A percentile compares a stretch with the other conserved stretches of the same genome.
Conservation (phyloP, 2,329 filamentous ascomycete genomes). For the Fusarium citri region DNA sequence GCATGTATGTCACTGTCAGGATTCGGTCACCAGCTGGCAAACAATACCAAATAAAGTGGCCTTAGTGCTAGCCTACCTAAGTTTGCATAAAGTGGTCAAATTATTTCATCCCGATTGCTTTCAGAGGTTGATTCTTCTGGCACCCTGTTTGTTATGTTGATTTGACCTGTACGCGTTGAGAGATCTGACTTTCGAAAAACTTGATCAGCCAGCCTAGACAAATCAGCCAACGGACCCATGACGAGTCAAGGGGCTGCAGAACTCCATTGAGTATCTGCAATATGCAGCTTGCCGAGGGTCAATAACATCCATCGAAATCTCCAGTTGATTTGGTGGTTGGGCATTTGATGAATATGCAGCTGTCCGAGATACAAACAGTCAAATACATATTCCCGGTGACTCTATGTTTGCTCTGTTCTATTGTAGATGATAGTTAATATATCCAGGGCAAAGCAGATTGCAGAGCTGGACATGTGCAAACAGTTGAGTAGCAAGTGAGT, state of each 20-base stretch:
- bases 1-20: neutral
- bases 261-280: neutral
- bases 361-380: neutral
- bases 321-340: neutral
- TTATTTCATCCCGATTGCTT: neutral
- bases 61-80: neutral
- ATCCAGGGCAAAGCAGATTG: fast-evolving
- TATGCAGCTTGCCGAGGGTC: neutral
- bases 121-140: neutral
- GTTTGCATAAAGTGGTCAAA: neutral
- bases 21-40: neutral
- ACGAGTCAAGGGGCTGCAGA: neutral
- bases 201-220: no score
- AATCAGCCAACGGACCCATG: neutral
- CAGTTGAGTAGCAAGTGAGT: neutral
- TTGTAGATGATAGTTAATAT: neutral
- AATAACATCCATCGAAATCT: neutral
- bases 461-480: neutral
- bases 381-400: neutral
- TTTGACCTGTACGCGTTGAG: no score
- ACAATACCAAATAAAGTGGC: neutral
- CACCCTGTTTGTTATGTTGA: no score
- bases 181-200: no score
- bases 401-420: neutral
- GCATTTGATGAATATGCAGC: neutral